Evolutionary conservation across 306 rosid genomes (phyloP).

Genomic region (Gleditsia sinensis): DNA sequence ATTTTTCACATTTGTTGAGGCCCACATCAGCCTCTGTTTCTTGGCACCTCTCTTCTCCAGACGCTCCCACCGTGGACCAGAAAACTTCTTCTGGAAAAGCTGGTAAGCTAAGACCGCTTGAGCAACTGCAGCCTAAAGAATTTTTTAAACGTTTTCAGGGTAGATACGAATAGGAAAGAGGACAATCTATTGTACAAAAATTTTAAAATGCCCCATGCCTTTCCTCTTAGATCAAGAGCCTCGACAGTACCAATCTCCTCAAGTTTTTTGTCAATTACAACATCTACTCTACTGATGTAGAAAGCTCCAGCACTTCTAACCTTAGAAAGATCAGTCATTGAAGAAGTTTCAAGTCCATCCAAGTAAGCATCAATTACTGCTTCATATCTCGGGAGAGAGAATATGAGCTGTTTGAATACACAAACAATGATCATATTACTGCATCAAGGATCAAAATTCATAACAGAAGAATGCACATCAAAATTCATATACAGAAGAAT

Average conservation of each 20-base stretch:
- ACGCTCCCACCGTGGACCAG: neutral
- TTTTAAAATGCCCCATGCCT: conserved; percentile 40
- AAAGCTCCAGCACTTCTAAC: conserved; percentile 91
- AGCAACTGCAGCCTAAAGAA: conserved; percentile 43
- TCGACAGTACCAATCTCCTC: conserved; percentile 72
- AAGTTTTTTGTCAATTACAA: conserved; percentile 71
- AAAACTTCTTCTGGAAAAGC: conserved; percentile 9
- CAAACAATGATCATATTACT: conserved; percentile 24
- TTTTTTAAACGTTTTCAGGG: conserved; percentile 5
- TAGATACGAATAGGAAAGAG: neutral
- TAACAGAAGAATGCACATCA: conserved; percentile 15
- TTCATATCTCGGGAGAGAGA: conserved; percentile 77
- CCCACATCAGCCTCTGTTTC: conserved; percentile 50
- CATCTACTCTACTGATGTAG: conserved; percentile 91
- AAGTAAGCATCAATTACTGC: conserved; percentile 85
- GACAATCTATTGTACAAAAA: neutral
- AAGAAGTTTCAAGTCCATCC: conserved; percentile 92
- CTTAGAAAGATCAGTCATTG: conserved; percentile 68
- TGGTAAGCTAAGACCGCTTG: conserved; percentile 54
- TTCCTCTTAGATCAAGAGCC: conserved; percentile 88
- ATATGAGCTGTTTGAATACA: conserved; percentile 69
- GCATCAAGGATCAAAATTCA: neutral
- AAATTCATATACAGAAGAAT: no score
- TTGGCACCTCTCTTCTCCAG: conserved; percentile 16
- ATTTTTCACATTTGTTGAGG: conserved; percentile 47